Conservation (phyloP, 208 protist genomes). For the Strigomonas culicis region DNA sequence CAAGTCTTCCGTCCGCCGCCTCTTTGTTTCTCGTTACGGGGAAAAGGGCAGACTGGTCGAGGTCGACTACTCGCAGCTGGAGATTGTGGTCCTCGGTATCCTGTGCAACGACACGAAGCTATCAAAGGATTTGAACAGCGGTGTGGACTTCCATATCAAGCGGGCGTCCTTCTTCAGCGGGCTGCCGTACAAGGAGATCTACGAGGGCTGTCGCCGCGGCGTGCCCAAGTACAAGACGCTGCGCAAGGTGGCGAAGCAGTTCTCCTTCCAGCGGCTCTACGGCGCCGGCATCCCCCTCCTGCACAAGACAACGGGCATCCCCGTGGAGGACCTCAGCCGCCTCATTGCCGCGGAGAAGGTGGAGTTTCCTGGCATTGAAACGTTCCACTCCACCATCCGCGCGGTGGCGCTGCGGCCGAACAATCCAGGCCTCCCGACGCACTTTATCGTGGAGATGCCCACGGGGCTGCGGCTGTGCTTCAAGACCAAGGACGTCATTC, state of each 20-base stretch:
- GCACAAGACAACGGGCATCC: slow-evolving; percentile 85
- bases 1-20: slow-evolving; percentile 68
- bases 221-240: slow-evolving; percentile 62
- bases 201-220: slow-evolving; percentile 54
- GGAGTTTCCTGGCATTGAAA: slow-evolving; percentile 73
- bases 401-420: slow-evolving; percentile 68
- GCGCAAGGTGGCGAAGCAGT: slow-evolving; percentile 84
- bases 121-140: slow-evolving; percentile 54
- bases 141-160: slow-evolving; percentile 88
- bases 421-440: slow-evolving; percentile 79
- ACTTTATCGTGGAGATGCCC: slow-evolving; percentile 80
- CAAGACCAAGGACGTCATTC: slow-evolving; percentile 66
- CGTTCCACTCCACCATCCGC: slow-evolving; percentile 66
- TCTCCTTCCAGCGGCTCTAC: slow-evolving; percentile 90
- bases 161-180: slow-evolving; percentile 85
- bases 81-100: slow-evolving; percentile 81
- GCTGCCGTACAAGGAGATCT: slow-evolving; percentile 75
- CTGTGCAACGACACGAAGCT: slow-evolving; percentile 69
- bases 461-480: slow-evolving; percentile 77
- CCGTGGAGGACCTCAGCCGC: slow-evolving; percentile 55
- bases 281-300: slow-evolving; percentile 76
- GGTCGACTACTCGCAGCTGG: slow-evolving; percentile 90
- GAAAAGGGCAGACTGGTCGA: slow-evolving; percentile 70
- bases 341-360: slow-evolving; percentile 68
- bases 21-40: slow-evolving; percentile 86